Base-by-base conservation (phyloP, 352 stramenopile species). In the Peronospora destructor region DNA sequence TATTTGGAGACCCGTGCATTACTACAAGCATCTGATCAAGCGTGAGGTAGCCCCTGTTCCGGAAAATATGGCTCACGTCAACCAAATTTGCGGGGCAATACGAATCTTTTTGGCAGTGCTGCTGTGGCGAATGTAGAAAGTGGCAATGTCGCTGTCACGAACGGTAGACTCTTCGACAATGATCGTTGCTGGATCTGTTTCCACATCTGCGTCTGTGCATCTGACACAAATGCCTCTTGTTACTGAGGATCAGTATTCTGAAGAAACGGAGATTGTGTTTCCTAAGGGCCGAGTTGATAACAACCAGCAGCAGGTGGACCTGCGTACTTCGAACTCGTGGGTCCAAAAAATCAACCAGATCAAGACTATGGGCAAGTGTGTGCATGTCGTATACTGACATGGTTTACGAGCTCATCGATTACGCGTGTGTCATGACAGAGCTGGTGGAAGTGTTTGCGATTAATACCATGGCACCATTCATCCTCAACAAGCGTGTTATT, bases 391-490 rank as follows among this genome's bases (percentile, higher is more conserved):
- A 8, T 4, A 28, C 56, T 21, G 19, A 12, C 10, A 12, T 32
- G 8, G 1, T 32, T 12, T 42, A 33, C 2, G 23, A 52, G 2
- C 28, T 53, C 12, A 48, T 30, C 3, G 16, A 23, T 33, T 30
- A 34, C 34, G 43, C 25, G 44, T 56, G 3, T 53, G 34, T 45
- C 28, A 25, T 35, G 48, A 10, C 46, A 87, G 81, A 92, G 40
- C 62, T 87, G 25, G 76, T 83, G 12, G 78, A 92, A 56, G 76
- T 87, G 30, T 87, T 92, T 53, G 77, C 78, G n/a, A 89, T 98
- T 37, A 98, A 97, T 69, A 84, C 88, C 16, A 91, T 97, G 64
- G 85, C 89, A 23, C 91, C 90, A 21, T 97, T 97, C 60, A 94
- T 97, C n/a, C 62, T 97, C 28, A 97, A 96, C 66, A 94, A 81